Evolutionary conservation across 345 rosid species (phyloP).

Genomic region (Balakata baccata): DNA sequence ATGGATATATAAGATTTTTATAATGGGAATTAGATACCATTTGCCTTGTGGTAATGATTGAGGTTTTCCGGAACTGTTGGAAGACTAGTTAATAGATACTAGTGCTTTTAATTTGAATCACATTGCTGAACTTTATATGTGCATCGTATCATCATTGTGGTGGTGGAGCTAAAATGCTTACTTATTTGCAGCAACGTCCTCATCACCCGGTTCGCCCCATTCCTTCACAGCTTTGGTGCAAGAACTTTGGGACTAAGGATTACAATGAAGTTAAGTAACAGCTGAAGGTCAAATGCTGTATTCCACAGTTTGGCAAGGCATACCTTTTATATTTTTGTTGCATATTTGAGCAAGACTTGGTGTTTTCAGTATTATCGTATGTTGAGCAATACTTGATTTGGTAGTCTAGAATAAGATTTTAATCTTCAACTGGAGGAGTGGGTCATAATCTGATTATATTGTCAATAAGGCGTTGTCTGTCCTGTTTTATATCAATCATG

Average conservation of each 20-base stretch:
- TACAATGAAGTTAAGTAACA: constrained; percentile 32
- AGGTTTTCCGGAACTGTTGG: background rate
- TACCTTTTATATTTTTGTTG: constrained; percentile 1
- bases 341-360: constrained; percentile 1
- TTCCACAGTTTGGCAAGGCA: constrained; percentile 13
- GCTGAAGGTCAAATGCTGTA: background rate
- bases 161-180: background rate
- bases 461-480: background rate
- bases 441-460: background rate
- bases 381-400: background rate
- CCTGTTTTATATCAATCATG: background rate
- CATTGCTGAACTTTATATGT: background rate
- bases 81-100: background rate
- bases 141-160: background rate
- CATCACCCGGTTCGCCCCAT: constrained; percentile 87
- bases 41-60: background rate
- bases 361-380: background rate
- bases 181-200: constrained; percentile 82
- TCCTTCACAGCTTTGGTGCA: constrained; percentile 99
- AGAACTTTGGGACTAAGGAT: constrained; percentile 89
- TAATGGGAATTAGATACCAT: no score
- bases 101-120: background rate
- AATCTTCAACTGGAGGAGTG: background rate
- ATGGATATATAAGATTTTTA: no score
- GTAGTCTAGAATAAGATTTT: constrained; percentile 13